These are phyloP conservation scores for Boletus fagicola DNA, from an alignment of 768 basidiomycete genomes.

Conservation along the genomic window DNA sequence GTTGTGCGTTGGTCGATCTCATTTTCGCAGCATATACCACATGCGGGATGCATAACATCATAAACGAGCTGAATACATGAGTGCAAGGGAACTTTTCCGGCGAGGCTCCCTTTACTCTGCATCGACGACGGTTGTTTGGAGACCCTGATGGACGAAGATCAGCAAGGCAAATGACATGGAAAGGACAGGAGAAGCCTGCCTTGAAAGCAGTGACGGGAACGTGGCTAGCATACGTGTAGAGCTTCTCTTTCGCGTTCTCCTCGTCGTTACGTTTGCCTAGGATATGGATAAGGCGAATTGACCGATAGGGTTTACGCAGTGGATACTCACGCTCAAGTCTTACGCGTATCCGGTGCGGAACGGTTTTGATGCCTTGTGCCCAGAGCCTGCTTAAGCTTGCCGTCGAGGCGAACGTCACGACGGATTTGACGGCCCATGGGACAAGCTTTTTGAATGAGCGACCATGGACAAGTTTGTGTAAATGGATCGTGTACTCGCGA, in stretches of 20 bases:
- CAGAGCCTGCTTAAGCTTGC: constrained; percentile 95
- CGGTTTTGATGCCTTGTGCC: constrained; percentile 90
- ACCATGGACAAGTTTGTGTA: constrained; percentile 92
- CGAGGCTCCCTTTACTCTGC: constrained; percentile 53
- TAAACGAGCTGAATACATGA: constrained; percentile 19
- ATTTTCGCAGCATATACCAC: constrained; percentile 31
- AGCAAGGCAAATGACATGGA: constrained; percentile 1
- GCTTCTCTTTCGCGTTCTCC: constrained; percentile 97
- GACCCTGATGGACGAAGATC: constrained; percentile 50
- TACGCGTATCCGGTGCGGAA: constrained; percentile 88
- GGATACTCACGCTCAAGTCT: constrained; percentile 82
- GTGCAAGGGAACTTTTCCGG: constrained; percentile 10
- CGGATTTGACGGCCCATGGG: constrained; percentile 93
- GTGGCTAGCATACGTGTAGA: constrained; percentile 86
- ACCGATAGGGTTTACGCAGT: background rate
- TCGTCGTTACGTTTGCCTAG: constrained; percentile 98
- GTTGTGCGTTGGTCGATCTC: constrained; percentile 2
- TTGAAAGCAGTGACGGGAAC: constrained; percentile 82
- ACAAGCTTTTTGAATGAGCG: constrained; percentile 97
- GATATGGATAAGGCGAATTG: background rate
- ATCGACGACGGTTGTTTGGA: constrained; percentile 81
- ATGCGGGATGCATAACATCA: constrained; percentile 28
- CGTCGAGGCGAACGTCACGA: constrained; percentile 87
- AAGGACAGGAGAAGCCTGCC: constrained; percentile 45
- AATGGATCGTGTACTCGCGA: constrained; percentile 97